Percentiles rank a stretch among this genome's conserved stretches.
Evolutionary conservation across 2,329 filamentous ascomycete genomes (phyloP).

Genomic region (Phyllosticta paracitricarpa): DNA sequence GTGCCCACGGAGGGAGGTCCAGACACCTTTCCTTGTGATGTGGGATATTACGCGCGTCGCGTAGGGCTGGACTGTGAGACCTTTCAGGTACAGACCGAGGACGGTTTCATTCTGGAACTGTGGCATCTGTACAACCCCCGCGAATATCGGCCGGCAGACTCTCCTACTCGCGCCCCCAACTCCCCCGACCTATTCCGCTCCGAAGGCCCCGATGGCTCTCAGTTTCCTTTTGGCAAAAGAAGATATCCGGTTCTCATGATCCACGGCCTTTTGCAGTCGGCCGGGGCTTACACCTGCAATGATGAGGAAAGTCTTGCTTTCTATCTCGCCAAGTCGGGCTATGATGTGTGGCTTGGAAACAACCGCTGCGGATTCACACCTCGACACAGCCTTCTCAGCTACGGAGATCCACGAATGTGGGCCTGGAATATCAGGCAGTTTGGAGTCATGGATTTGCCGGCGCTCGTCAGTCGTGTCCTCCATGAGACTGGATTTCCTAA

Average conservation of each 20-base stretch:
- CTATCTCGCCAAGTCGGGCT: conserved; percentile 82
- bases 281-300: conserved; percentile 81
- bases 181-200: conserved; percentile 53
- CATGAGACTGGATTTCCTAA: conserved; percentile 75
- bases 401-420: conserved; percentile 85
- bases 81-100: conserved; percentile 81
- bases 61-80: conserved; percentile 80
- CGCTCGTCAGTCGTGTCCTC: conserved; percentile 69
- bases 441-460: conserved; percentile 79
- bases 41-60: conserved; percentile 75
- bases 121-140: conserved; percentile 85
- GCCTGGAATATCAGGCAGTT: conserved; percentile 83
- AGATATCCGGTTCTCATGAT: conserved; percentile 81
- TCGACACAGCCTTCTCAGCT: conserved; percentile 59
- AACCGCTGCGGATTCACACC: conserved; percentile 82
- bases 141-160: conserved; percentile 49
- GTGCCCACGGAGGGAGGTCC: conserved; percentile 68
- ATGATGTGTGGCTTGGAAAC: conserved; percentile 92
- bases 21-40: conserved; percentile 69
- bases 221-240: conserved; percentile 33
- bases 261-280: conserved; percentile 78
- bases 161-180: conserved; percentile 42
- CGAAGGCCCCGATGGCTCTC: conserved; percentile 17
- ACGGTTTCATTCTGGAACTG: conserved; percentile 80
- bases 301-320: conserved; percentile 87